Evolutionary conservation across 192 early-diverging fungal genomes (phyloP), one percentile per base, ranked within the genome.

Genomic region (Chytriomyces confervae): DNA sequence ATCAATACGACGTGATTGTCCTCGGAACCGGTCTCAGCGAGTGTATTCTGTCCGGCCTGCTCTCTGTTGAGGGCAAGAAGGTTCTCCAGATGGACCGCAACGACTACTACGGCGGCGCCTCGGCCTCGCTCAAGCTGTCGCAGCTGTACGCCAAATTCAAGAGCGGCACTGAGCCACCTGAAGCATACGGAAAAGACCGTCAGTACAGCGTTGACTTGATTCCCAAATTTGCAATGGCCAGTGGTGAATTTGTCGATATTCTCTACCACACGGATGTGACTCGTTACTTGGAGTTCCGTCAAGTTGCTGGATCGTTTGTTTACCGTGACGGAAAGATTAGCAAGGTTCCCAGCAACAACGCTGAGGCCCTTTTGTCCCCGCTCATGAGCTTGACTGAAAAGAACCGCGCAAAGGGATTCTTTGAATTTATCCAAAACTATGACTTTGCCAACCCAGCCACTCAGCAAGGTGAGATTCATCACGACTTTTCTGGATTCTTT

Each of bases 181-280:
- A 94, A 91, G 83, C 95, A 94, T 85, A 92, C 95, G 62, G 92
- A 93, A 81, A 81, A 36, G 89, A 90, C 79, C 79, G 96, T 65
- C 96, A 98, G 86, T 99, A 92, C 86, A 95, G 94, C 85, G 91
- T 99, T 65, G 98, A 99, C 84, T 86, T 98, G 78, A 97, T 99
- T 61, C 98, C 98, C 75, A 99, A 99, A 89, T 99, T 99, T 86
- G 94, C 97, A 87, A 98, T 99, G 97, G 96, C 95, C 75, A 96
- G 87, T 69, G 82, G 95, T 68, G 97, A 97, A 82, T 94, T 99
- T 78, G 94, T 98, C 76, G 92, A 92, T 77, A 97, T 99, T 68
- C 89, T 99, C 65, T 93, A 93, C 79, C 96, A 99, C 86, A 98
- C 96, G 50, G 95, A 98, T 76, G 97, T 99, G 36, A 97, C 97